These are phyloP conservation scores for Linum lewisii DNA, from an alignment of 345 rosid species.

Conservation along the genomic window DNA sequence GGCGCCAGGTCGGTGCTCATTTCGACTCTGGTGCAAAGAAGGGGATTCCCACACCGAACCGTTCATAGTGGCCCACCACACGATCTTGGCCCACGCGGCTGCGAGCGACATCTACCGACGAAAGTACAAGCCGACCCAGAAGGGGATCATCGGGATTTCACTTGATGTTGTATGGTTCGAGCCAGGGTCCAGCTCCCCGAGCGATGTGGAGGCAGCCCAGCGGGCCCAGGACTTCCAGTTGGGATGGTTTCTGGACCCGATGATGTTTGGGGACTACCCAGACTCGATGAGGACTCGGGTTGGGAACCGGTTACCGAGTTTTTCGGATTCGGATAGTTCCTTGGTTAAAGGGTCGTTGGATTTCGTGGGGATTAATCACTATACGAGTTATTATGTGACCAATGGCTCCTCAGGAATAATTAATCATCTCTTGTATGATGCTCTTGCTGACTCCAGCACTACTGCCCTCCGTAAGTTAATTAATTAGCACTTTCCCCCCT, in stretches of 20 bases:
- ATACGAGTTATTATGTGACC: slow-evolving; percentile 69
- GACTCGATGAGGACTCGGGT: slow-evolving; percentile 74
- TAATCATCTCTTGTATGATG: slow-evolving; percentile 41
- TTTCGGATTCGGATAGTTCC: slow-evolving; percentile 45
- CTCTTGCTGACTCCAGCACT: slow-evolving; percentile 77
- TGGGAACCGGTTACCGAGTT: slow-evolving; percentile 58
- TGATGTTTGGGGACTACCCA: slow-evolving; percentile 84
- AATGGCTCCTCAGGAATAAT: slow-evolving; percentile 25
- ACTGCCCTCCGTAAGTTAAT: slow-evolving; percentile 55
- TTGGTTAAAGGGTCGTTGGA: slow-evolving; percentile 76
- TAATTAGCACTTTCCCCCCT: no score
- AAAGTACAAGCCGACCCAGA: slow-evolving; percentile 67
- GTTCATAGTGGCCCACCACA: slow-evolving; percentile 76
- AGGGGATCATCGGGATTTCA: slow-evolving; percentile 63
- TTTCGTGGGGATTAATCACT: slow-evolving; percentile 91
- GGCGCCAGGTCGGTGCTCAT: slow-evolving; percentile 84
- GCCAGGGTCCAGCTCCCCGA: slow-evolving; percentile 45
- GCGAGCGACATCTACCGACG: slow-evolving; percentile 52
- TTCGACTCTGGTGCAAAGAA: slow-evolving; percentile 45
- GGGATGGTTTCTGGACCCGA: slow-evolving; percentile 93
- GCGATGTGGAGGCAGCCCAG: slow-evolving; percentile 68
- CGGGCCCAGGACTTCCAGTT: slow-evolving; percentile 97
- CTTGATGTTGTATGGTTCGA: slow-evolving; percentile 80
- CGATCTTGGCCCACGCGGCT: slow-evolving; percentile 57
- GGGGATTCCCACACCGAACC: slow-evolving; percentile 96